Evolutionary conservation across 495 filamentous ascomycete genomes (phyloP), one percentile per base, ranked within the genome.

Genomic region (Diplogelasinospora grovesii): DNA sequence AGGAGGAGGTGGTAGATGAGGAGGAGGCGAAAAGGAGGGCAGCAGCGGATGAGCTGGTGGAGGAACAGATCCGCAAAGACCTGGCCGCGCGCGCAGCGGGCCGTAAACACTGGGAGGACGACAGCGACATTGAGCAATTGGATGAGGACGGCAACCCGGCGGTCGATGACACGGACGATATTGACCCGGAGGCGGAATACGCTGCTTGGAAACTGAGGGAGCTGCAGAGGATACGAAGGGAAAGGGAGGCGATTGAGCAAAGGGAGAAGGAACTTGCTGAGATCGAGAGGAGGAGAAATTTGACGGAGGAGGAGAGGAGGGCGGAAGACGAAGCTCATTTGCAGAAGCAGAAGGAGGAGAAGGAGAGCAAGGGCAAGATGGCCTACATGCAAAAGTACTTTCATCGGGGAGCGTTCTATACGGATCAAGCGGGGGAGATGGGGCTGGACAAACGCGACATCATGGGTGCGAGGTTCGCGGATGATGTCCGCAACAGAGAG

Each of bases 351-450:
- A 81, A 82, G 43, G 88, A 89, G 49, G 92, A 97, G 49, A 87
- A 85, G 48, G 88, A 90, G 13, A 66, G 68, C 23, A 80, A 82
- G 24, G 92, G 89, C 27, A 83, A 95, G 70, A 85, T 89, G 69
- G 73, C 74, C 1, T 96, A 79, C 59, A 86, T 97, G 86, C 89
- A 95, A 60, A 89, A 90, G 59, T 97, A 96, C 64, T 88, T 83
- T 59, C 92, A 99, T 70, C 90, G 89, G 70, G 92, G 92, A 35
- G 92, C 92, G 18, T 98, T 96, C 68, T 97, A 84, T 66, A 81
- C 81, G 40, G 88, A 89, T 26, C 87, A 90, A 47, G 69, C 75
- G 21, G 78, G 82, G 46, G 73, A 74, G 11, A 75, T 82, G 57
- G 86, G 82, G 16, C 60, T 97, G 48, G 81, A 81, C 54, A 63